phyloP scores from a whole-genome alignment of 2,329 filamentous ascomycete genomes.

The Juglanconis sp. region DNA sequence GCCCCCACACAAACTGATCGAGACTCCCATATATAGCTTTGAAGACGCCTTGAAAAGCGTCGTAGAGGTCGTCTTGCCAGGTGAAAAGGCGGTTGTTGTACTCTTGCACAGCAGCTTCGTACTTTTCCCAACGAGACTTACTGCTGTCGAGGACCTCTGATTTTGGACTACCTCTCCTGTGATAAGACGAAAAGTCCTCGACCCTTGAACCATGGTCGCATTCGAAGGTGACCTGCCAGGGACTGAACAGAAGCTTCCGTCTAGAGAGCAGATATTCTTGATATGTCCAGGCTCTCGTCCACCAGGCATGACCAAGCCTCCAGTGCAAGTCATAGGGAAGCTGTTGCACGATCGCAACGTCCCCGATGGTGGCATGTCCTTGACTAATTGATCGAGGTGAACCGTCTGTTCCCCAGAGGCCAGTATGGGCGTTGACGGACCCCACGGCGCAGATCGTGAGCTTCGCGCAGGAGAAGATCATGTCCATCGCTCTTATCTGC shows the following conservation, averaged over 20 bases:
- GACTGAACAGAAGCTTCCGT: background rate
- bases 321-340: background rate
- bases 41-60: background rate
- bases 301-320: background rate
- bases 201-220: background rate
- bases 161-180: background rate
- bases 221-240: background rate
- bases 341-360: background rate
- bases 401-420: background rate
- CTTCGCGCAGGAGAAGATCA: background rate
- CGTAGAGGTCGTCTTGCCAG: background rate
- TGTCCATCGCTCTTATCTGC: background rate
- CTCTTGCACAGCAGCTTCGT: background rate
- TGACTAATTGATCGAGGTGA: background rate
- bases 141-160: background rate
- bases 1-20: background rate
- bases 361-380: background rate
- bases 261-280: background rate
- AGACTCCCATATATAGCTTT: background rate
- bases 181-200: background rate
- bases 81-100: background rate
- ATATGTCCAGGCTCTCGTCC: background rate
- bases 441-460: background rate
- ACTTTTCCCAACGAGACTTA: background rate
- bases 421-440: background rate